Percentiles rank a stretch among this genome's conserved stretches.
phyloP scores from a whole-genome alignment of 208 protist species.

The Leishmania martiniquensis region DNA sequence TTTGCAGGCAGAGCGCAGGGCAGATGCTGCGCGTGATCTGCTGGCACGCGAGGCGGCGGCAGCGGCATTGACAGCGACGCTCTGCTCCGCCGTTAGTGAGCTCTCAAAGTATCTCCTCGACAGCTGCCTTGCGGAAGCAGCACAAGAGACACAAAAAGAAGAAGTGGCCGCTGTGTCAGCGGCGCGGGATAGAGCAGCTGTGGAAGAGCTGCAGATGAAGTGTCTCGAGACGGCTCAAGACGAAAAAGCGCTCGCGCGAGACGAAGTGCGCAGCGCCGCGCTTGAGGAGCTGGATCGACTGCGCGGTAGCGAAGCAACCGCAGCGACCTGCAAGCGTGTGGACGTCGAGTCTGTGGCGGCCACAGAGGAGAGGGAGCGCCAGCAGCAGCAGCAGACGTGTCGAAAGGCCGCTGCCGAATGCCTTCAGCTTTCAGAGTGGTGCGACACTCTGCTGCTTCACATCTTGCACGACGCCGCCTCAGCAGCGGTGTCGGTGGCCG shows the following conservation, averaged over 20 bases:
- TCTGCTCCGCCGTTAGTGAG: not conserved
- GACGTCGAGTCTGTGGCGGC: not conserved
- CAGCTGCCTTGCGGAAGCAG: conserved; percentile 2
- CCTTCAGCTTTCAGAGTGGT: not conserved
- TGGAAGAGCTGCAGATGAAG: not conserved
- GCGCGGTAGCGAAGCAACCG: not conserved
- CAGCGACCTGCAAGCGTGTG: not conserved
- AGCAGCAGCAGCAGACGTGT: conserved; percentile 3
- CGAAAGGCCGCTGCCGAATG: not conserved
- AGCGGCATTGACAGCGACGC: not conserved
- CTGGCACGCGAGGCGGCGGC: not conserved
- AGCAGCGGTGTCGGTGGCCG: not conserved
- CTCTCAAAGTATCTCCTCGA: not conserved
- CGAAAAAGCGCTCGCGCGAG: not conserved
- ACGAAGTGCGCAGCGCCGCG: not conserved
- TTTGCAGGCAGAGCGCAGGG: not conserved
- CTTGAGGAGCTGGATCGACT: not conserved
- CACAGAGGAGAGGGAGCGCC: not conserved
- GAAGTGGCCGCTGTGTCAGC: not conserved
- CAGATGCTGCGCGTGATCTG: not conserved
- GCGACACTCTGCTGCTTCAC: conserved; percentile 4
- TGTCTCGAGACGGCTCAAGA: not conserved
- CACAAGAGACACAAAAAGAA: not conserved
- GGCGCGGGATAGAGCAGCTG: not conserved
- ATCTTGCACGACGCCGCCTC: conserved; percentile 1